Percentiles rank a stretch among this genome's conserved stretches.
phyloP scores from a whole-genome alignment of 2,329 filamentous ascomycete genomes.

The Exophiala oligosperma region DNA sequence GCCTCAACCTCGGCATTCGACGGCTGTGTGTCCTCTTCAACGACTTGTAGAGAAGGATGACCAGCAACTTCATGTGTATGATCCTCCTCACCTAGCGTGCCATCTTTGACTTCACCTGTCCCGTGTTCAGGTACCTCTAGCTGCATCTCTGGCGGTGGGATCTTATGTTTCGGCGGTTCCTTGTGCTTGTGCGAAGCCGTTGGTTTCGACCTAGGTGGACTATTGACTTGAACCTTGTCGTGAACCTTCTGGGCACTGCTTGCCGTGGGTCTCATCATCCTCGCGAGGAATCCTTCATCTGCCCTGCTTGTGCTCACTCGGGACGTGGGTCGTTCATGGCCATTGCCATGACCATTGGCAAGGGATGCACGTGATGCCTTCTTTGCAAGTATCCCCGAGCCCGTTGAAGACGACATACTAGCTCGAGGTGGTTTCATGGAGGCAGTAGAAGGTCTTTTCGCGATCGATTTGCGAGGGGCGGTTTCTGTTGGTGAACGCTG shows the following conservation, averaged over 20 bases:
- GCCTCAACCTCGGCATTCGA: neutral
- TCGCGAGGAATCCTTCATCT: conserved; percentile 49
- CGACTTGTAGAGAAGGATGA: conserved; percentile 7
- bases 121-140: conserved; percentile 5
- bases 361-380: conserved; percentile 33
- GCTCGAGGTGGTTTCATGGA: conserved; percentile 25
- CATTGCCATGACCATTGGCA: conserved; percentile 21
- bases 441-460: conserved; percentile 27
- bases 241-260: conserved; percentile 51
- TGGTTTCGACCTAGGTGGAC: conserved; percentile 35
- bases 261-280: conserved; percentile 54
- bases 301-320: conserved; percentile 42
- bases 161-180: conserved; percentile 9
- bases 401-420: conserved; percentile 25
- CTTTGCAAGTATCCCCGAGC: conserved; percentile 27
- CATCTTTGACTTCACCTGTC: conserved; percentile 8
- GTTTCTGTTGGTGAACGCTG: conserved; percentile 16
- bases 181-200: conserved; percentile 11
- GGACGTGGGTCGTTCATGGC: conserved; percentile 38
- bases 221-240: conserved; percentile 46
- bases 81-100: neutral
- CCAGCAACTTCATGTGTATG: conserved; percentile 5
- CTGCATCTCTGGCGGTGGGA: conserved; percentile 14
- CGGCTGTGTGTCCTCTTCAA: conserved; percentile 10
- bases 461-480: conserved; percentile 22